Evolutionary conservation across 257 asterid species (phyloP).

Genomic region (Jasminum sambac): DNA sequence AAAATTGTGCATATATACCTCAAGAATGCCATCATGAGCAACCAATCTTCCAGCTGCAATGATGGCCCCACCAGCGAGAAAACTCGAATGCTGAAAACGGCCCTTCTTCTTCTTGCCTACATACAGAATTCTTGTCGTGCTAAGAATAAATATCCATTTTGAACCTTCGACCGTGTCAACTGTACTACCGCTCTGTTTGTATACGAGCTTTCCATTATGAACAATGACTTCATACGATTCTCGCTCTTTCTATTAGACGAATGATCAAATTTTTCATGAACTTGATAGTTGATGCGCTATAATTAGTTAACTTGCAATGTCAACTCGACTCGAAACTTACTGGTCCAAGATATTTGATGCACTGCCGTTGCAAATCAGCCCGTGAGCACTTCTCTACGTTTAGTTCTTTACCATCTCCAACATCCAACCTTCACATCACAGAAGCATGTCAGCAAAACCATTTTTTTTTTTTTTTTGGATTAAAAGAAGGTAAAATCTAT

Average conservation of each 20-base stretch:
- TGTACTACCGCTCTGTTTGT: slow-evolving; percentile 21
- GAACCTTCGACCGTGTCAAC: slow-evolving; percentile 26
- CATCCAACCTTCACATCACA: slow-evolving; percentile 51
- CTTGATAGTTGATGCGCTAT: neutral
- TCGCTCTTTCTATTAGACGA: slow-evolving; percentile 23
- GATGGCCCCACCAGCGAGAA: slow-evolving; percentile 32
- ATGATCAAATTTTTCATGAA: slow-evolving; percentile 11
- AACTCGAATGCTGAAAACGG: slow-evolving; percentile 29
- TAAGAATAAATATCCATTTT: slow-evolving; percentile 30
- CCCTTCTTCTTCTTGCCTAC: slow-evolving; percentile 30
- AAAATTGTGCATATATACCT: slow-evolving; percentile 14
- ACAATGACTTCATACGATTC: slow-evolving; percentile 25
- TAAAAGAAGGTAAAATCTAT: neutral
- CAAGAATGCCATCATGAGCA: slow-evolving; percentile 25
- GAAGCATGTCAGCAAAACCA: neutral
- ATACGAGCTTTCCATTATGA: slow-evolving; percentile 26
- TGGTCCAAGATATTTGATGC: slow-evolving; percentile 53
- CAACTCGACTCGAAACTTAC: slow-evolving; percentile 29
- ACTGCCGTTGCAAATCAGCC: slow-evolving; percentile 38
- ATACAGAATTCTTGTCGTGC: slow-evolving; percentile 26
- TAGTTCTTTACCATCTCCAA: slow-evolving; percentile 56
- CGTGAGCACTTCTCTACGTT: slow-evolving; percentile 49
- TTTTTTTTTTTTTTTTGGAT: neutral
- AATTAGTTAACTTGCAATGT: neutral
- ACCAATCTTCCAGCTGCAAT: slow-evolving; percentile 31